Evolutionary conservation across 2,329 filamentous ascomycete species (phyloP).

Genomic region (Aureobasidium sp.): DNA sequence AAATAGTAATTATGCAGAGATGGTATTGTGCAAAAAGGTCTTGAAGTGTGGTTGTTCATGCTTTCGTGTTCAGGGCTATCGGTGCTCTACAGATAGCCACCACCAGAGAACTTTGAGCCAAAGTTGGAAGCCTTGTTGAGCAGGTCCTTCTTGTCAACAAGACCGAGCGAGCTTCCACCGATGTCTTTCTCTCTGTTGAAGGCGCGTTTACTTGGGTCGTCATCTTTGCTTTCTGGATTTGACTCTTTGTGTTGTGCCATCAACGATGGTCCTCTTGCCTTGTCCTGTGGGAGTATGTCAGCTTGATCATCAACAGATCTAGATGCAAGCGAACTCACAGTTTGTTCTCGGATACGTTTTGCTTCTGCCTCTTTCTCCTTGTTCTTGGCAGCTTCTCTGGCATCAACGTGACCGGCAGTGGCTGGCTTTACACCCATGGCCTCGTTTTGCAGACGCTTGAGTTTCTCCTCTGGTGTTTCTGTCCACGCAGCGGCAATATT

Average conservation of each 20-base stretch:
- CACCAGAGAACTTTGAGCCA: constrained; percentile 70
- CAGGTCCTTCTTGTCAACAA: constrained; percentile 62
- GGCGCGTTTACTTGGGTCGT: constrained; percentile 80
- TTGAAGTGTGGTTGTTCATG: neutral
- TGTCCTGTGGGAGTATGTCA: constrained; percentile 29
- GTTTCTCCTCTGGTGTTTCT: constrained; percentile 83
- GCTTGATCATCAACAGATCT: constrained; percentile 10
- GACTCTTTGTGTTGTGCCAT: constrained; percentile 39
- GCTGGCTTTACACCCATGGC: constrained; percentile 44
- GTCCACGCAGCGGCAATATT: constrained; percentile 63
- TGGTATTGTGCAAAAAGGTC: neutral
- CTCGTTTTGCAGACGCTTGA: constrained; percentile 68
- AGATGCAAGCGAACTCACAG: constrained; percentile 34
- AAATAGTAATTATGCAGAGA: neutral
- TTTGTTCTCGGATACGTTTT: constrained; percentile 49
- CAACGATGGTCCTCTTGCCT: constrained; percentile 24
- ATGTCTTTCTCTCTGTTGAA: constrained; percentile 96
- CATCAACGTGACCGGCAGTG: neutral
- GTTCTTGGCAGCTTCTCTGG: constrained; percentile 9
- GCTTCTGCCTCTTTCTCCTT: constrained; percentile 37
- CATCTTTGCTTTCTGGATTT: constrained; percentile 56
- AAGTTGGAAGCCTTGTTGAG: constrained; percentile 74
- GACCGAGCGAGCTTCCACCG: constrained; percentile 62
- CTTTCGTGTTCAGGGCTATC: neutral
- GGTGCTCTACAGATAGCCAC: constrained; percentile 46